These are phyloP conservation scores for Acacia crassicarpa DNA, from an alignment of 306 rosid species.

Conservation along the genomic window DNA sequence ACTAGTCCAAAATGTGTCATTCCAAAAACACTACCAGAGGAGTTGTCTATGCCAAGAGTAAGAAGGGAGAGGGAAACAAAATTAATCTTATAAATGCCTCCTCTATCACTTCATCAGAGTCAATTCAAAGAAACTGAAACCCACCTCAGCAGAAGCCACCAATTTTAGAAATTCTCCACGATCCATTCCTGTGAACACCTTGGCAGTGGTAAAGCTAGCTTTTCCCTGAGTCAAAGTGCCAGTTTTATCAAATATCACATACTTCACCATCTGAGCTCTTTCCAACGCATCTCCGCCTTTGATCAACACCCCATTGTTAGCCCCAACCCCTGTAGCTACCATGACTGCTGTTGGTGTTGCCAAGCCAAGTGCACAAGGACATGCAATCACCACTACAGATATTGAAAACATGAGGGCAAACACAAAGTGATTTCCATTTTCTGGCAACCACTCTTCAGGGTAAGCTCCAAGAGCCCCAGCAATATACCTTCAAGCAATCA, in stretches of 20 bases:
- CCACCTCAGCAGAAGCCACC: constrained; percentile 99
- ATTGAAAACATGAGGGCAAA: constrained; percentile 98
- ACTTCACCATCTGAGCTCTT: constrained; percentile 88
- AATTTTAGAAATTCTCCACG: constrained; percentile 89
- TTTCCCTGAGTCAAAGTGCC: constrained; percentile 97
- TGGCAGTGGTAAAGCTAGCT: constrained; percentile 76
- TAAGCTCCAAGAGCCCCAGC: constrained; percentile 84
- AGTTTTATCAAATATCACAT: constrained; percentile 93
- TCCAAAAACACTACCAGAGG: constrained; percentile 16
- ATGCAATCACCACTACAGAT: constrained; percentile 95
- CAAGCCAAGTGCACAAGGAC: constrained; percentile 99
- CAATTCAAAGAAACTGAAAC: constrained; percentile 23
- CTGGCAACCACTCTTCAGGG: constrained; percentile 86
- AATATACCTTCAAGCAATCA: constrained; percentile 56
- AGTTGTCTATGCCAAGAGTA: background rate
- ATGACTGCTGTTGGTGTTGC: constrained; percentile 99
- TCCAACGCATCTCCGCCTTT: constrained; percentile 99
- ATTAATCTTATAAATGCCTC: background rate
- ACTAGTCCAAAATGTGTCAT: background rate
- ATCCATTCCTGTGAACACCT: constrained; percentile 81
- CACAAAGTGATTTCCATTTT: constrained; percentile 87
- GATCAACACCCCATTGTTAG: constrained; percentile 91
- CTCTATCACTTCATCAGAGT: constrained; percentile 6
- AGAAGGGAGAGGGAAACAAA: constrained; percentile 17
- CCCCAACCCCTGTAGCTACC: constrained; percentile 99